Percentiles rank a stretch among this genome's conserved stretches.
phyloP scores from a whole-genome alignment of 2,329 filamentous ascomycete species.

The Pyrenophora teres region DNA sequence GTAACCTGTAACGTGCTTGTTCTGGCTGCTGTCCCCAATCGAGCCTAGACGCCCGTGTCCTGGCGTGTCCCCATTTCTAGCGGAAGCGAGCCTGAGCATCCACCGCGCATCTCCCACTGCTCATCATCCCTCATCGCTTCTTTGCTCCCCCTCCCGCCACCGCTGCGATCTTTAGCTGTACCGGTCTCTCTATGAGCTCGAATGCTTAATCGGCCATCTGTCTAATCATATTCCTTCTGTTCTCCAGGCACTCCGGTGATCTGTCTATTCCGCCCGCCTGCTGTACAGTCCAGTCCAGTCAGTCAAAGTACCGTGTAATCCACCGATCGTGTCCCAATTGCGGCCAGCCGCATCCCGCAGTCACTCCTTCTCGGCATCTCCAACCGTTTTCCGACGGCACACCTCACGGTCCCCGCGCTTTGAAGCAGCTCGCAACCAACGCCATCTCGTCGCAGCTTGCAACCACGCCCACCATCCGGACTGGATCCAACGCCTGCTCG shows the following conservation, averaged over 20 bases:
- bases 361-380: constrained; percentile 34
- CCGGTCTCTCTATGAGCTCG: constrained; percentile 32
- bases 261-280: constrained; percentile 46
- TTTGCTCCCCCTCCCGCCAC: constrained; percentile 18
- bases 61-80: constrained; percentile 20
- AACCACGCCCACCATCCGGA: constrained; percentile 26
- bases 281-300: constrained; percentile 14
- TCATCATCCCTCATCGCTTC: constrained; percentile 13
- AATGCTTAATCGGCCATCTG: constrained; percentile 35
- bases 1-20: constrained; percentile 25
- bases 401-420: constrained; percentile 11
- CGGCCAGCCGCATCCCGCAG: constrained; percentile 22
- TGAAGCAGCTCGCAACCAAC: constrained; percentile 10
- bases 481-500: constrained; percentile 30
- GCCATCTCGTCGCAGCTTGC: constrained; percentile 11
- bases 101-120: constrained; percentile 12
- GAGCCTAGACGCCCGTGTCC: constrained; percentile 15
- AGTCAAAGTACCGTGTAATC: constrained; percentile 40
- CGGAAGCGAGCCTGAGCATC: constrained; percentile 17
- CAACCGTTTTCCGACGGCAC: constrained; percentile 18
- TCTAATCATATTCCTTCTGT: constrained; percentile 46
- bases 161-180: constrained; percentile 14
- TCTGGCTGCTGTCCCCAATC: constrained; percentile 14
- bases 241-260: constrained; percentile 43
- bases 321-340: constrained; percentile 16